Base-by-base conservation (phyloP, 2,329 filamentous ascomycete genomes). In the Tolypocladium sp. region DNA sequence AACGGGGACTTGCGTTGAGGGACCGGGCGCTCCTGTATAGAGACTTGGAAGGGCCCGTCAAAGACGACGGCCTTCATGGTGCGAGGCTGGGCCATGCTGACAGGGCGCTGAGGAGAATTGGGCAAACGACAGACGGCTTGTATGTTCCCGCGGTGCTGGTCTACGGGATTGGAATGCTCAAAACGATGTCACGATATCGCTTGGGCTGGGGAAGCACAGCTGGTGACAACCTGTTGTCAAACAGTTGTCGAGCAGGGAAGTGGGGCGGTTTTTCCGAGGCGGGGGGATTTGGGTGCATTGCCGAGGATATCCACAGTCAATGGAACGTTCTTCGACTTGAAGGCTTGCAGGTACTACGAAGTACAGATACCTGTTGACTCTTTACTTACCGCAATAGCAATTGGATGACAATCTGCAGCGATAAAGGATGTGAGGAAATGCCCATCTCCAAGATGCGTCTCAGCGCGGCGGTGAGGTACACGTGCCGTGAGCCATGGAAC, bases 11-110 rank as follows among this genome's bases (percentile, higher is more conserved):
- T 33, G 8, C 80, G 81, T 64, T 84, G 82, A 1, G 92, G 92
- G 15, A 93, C 81, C 0, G 91, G 91, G 25, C 90, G 82, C 61
- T 94, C 85, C 74, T 96, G 88, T 58, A 97, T 75, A 1, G 82
- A 87, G 58, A 96, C 81, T 68, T 90, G 85, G 67, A 83, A 80
- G 4, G 89, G 88, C 2, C 88, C 91, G 62, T 93, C 87, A 76
- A 96, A 95, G 58, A 96, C 83, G 37, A 97, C 90, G 37, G 91
- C 91, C 73, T 90, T 89, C 92, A 97, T 96, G 0, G 83, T 90
- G 41, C 68, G 67, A 35, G 72, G 69, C 8, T 70, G 60, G 57
- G 71, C 67, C 71, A 77, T 71, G 44, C n/a, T 60, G 38, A 15
- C 17, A 12, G 17, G 27, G 4, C 5, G 25, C 46, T 17, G 15